phyloP scores from a whole-genome alignment of 768 basidiomycete species.

The Pleurotus eryngii region DNA sequence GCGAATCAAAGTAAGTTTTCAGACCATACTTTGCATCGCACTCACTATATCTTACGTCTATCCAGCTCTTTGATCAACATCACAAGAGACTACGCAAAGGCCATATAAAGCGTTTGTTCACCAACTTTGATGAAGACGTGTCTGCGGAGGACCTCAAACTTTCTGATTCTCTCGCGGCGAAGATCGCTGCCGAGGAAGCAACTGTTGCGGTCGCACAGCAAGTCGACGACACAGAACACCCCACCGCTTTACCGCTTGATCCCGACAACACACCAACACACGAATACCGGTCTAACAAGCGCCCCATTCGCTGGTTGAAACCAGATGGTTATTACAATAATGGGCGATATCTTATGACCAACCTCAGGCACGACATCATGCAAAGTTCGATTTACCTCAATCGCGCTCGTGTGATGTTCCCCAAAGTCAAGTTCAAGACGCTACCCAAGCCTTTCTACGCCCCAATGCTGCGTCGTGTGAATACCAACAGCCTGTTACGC shows the following conservation, averaged over 20 bases:
- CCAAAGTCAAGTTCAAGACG: conserved; percentile 3
- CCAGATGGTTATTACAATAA: conserved; percentile 8
- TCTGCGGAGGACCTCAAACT: conserved; percentile 1
- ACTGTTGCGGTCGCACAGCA: neutral
- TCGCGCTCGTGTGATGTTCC: conserved; percentile 2
- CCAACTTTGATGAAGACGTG: neutral
- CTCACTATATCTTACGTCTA: neutral
- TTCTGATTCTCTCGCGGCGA: neutral
- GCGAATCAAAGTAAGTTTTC: neutral
- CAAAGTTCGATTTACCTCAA: conserved; percentile 14
- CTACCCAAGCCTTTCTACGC: conserved; percentile 19
- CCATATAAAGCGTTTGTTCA: neutral
- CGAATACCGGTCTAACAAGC: neutral
- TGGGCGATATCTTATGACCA: conserved; percentile 14
- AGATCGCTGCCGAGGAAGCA: neutral
- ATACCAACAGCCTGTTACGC: conserved; percentile 7
- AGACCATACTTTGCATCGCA: neutral
- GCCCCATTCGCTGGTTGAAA: conserved; percentile 8
- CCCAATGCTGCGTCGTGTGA: conserved; percentile 11
- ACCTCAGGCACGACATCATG: conserved; percentile 6
- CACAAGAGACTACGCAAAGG: conserved; percentile 1
- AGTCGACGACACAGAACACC: neutral
- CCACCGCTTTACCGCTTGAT: neutral
- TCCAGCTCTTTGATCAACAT: conserved; percentile 2
- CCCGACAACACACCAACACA: neutral